Base-by-base conservation (phyloP, 108 stramenopile genomes). In the Asterionellopsis glacialis region DNA sequence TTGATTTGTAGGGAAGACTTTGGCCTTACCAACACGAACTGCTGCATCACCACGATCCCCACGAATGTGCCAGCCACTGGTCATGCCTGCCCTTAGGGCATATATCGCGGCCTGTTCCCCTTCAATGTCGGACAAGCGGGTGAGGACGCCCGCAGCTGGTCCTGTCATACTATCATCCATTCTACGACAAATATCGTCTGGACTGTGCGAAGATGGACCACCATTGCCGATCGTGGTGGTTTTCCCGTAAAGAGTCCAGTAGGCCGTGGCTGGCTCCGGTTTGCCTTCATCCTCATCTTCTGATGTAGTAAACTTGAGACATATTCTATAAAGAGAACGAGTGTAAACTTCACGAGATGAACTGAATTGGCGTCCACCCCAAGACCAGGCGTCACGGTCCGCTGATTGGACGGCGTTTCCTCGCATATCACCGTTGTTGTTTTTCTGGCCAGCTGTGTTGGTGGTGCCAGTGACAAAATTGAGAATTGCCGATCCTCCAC, bases 231-330 rank as follows among this genome's bases (percentile, higher is more conserved):
- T 93, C 12, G 88, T 85, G n/a, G 88, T 88, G 15, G 69, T 74
- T 58, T 79, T 72, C 24, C 91, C 88, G 51, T 78, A 88, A n/a
- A 86, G 56, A 0, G 91, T 90, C 91, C 91, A 93, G 49, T 82
- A 93, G 23, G 91, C 86, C 52, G 91, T 93, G 23, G 84, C 88
- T 7, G 91, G 88, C 72, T 93, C 91, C n/a, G 84, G 87, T 64
- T 93, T 93, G 21, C 91, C 91, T 67, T 93, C 91, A 51, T 93
- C 91, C 51, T 93, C 91, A 48, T 93, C 91, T 64, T 93, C 91
- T 28, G 91, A 93, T 9, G 91, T 93, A 58, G 91, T 93, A 59
- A 93, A 93, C 77, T 93, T 93, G 52, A 93, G 70, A 64, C 91
- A 93, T 56, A 93, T 70, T 55, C 91, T 79, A 59, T 69, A 90